Conservation (phyloP, 345 rosid genomes). For the thale cress (Arabidopsis thaliana) region DNA sequence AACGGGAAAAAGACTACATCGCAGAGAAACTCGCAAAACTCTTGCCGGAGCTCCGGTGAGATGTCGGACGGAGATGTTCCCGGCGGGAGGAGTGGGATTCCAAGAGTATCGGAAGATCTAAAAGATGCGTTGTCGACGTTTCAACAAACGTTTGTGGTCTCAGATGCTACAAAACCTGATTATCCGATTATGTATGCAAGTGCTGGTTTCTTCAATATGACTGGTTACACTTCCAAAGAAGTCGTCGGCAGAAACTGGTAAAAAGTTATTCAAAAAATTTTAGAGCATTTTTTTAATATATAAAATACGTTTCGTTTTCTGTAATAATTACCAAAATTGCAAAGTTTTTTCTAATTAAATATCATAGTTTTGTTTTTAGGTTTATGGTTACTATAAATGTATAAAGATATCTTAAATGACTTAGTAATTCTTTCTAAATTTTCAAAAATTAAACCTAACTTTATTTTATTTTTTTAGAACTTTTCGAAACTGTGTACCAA, state of each 20-base stretch:
- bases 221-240: conserved; percentile 91
- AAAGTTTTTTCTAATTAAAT: no score
- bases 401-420: no score
- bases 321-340: neutral
- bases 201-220: conserved; percentile 98
- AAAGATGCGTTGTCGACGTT: conserved; percentile 84
- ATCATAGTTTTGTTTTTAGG: no score
- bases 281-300: neutral
- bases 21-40: conserved; percentile 67
- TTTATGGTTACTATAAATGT: no score
- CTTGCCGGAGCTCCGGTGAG: conserved; percentile 79
- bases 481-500: no score
- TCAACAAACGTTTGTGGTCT: conserved; percentile 94
- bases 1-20: conserved; percentile 52
- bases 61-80: conserved; percentile 55
- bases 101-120: conserved; percentile 78
- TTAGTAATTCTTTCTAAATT: no score
- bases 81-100: conserved; percentile 57
- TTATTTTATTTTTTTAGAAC: no score
- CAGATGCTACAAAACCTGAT: conserved; percentile 95
- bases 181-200: conserved; percentile 92
- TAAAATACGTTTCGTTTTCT: neutral
- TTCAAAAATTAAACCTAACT: no score
- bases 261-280: neutral
- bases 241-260: conserved; percentile 97